Base-by-base conservation (phyloP, 2,329 filamentous ascomycete genomes). In the Botryotinia narcissicola region DNA sequence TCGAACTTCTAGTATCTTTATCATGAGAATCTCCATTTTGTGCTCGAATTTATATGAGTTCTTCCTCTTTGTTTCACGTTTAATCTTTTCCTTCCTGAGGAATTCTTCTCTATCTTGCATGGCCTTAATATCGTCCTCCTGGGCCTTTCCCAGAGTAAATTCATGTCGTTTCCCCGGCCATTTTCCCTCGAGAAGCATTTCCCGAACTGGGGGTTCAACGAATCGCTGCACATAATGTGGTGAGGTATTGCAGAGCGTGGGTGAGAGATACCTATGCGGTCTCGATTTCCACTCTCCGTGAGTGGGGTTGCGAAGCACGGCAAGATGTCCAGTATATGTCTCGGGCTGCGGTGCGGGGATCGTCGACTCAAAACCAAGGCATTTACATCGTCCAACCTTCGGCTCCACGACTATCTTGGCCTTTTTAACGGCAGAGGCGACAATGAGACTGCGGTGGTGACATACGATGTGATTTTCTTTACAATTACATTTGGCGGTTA, bases 121-220 rank as follows among this genome's bases (percentile, higher is more conserved):
- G 0, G 12, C 12, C 1, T 5, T 25, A 18, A n/a, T 69, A 37
- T 3, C 16, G 0, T 57, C n/a, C 0, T 2, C 0, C 6, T 69
- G 48, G 12, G 7, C 48, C 3, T 0, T 4, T 9, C 9, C 37
- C 25, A 69, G 32, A 1, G 66, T 32, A 42, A 69, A 69, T 18
- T n/a, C 22, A 0, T n/a, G 10, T 12, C 10, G 7, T 40, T 14
- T n/a, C 6, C 37, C 10, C 2, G 35, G 25, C 3, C 3, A 40
- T 6, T 18, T 4, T 12, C 46, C 44, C 4, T 42, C 8, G 0
- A 16, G 22, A 1, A 57, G 12, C 1, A 5, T 2, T 18, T 9
- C n/a, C 8, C 66, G n/a, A 1, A n/a, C 37, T 10, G 10, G 1
- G 20, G 48, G 10, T 32, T 69, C 66, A 4, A 69, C 18, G 12